Base-by-base conservation (phyloP, 2,329 filamentous ascomycete species). In the Fusarium coicis region DNA sequence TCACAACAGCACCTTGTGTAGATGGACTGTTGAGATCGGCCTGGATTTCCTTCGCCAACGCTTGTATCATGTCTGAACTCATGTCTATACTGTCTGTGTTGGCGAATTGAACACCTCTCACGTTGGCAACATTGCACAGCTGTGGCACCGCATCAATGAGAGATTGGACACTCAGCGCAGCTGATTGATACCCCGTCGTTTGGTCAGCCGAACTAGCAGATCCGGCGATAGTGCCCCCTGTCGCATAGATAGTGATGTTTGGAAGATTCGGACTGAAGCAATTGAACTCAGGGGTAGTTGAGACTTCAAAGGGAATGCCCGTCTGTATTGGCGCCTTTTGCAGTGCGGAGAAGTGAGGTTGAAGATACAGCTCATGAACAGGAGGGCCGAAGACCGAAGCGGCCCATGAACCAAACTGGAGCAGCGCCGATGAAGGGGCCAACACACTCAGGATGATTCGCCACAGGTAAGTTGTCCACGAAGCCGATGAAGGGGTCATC, bases 151-250 rank as follows among this genome's bases (percentile, higher is more conserved):
- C 87, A 34, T 85, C 80, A 67, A 90, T 85, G 15, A 91, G 83
- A 10, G 84, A 77, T 46, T 86, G 81, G 12, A 89, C 84, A 9
- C 86, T 85, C 12, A 89, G 80, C 0, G 81, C 81, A 30, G 83
- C 84, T 19, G 83, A 78, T 64, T 79, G 67, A 76, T 86, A 86
- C 15, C 83, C 83, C 5, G 82, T 82, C 0, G 84, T 85, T 68
- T 87, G 85, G 23, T 83, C 84, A 30, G 84, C 84, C 42, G 82
- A 84, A n/a, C 77, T 79, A 2, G 84, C 86, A 66, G 84, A 83
- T 4, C 87, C 87, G 19, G 89, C 89, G 53, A 91, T 91, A 15
- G 89, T 91, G 40, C 89, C 89, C 21, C 88, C 88, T 10, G 86
- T 89, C 10, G 85, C 85, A 71, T 87, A 88, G 68, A 90, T 87